A percentile compares a stretch with the other conserved stretches of the same genome.
Evolutionary conservation across 768 basidiomycete genomes (phyloP).

Genomic region (Leccinellum luteum): DNA sequence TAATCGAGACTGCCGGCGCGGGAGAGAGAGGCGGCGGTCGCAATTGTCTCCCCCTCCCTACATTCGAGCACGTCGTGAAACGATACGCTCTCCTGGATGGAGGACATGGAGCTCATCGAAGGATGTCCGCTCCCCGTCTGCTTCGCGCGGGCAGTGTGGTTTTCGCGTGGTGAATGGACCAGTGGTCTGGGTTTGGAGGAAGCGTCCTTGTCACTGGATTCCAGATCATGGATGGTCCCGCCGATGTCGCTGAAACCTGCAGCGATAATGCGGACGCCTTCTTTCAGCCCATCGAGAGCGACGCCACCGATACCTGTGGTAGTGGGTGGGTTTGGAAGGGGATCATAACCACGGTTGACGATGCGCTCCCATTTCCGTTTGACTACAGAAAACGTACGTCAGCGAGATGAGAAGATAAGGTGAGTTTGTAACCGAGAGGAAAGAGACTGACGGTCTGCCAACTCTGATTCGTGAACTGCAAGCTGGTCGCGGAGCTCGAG

Average conservation of each 20-base stretch:
- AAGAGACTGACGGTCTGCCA: conserved; percentile 51
- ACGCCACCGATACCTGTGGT: conserved; percentile 12
- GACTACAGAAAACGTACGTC: conserved; percentile 37
- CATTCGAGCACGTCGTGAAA: background rate
- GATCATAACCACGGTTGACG: conserved; percentile 50
- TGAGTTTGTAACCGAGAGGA: background rate
- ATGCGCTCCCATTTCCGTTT: conserved; percentile 87
- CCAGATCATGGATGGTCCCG: conserved; percentile 17
- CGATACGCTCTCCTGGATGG: conserved; percentile 31
- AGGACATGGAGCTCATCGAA: conserved; percentile 48
- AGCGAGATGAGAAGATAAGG: background rate
- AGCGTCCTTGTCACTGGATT: background rate
- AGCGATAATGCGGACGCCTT: conserved; percentile 60
- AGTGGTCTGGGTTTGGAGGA: background rate
- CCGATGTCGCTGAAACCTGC: conserved; percentile 39
- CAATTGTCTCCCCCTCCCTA: background rate
- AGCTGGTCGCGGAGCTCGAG: conserved; percentile 79
- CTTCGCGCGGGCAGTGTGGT: conserved; percentile 17
- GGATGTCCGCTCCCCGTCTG: conserved; percentile 33
- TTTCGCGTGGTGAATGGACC: conserved; percentile 8
- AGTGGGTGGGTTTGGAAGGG: background rate
- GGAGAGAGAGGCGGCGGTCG: conserved; percentile 6
- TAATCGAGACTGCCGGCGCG: conserved; percentile 17
- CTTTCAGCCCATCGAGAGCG: conserved; percentile 58
- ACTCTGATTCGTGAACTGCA: conserved; percentile 66